Evolutionary conservation across 768 basidiomycete species (phyloP).

Genomic region (Myochromella boudieri): DNA sequence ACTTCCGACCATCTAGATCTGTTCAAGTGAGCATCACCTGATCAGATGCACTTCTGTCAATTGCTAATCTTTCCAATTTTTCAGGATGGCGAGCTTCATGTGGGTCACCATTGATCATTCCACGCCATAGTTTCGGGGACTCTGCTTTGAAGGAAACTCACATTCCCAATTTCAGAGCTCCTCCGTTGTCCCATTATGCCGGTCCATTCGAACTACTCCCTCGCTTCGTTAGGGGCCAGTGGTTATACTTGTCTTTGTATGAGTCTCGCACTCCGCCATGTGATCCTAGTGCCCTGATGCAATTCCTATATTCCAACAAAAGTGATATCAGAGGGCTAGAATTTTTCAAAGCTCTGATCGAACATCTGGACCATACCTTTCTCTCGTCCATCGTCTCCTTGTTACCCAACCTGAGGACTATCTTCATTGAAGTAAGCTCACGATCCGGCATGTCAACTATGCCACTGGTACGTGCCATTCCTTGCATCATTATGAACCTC

Average conservation of each 20-base stretch:
- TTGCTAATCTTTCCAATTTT: no score
- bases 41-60: no score
- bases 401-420: background rate
- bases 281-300: background rate
- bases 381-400: background rate
- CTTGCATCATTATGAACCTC: background rate
- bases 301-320: background rate
- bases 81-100: no score
- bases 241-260: background rate
- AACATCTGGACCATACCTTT: background rate
- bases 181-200: background rate
- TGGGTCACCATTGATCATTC: no score
- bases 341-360: background rate
- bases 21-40: no score
- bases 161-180: background rate
- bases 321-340: background rate
- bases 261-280: background rate
- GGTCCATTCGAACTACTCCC: conserved; percentile 5
- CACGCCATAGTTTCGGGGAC: no score
- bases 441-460: background rate
- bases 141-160: background rate
- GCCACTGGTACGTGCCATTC: background rate
- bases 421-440: background rate
- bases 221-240: background rate
- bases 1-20: no score